Evolutionary conservation across 495 filamentous ascomycete species (phyloP), one percentile per base, ranked within the genome.

Genomic region (Tuber microsphaerosporum): DNA sequence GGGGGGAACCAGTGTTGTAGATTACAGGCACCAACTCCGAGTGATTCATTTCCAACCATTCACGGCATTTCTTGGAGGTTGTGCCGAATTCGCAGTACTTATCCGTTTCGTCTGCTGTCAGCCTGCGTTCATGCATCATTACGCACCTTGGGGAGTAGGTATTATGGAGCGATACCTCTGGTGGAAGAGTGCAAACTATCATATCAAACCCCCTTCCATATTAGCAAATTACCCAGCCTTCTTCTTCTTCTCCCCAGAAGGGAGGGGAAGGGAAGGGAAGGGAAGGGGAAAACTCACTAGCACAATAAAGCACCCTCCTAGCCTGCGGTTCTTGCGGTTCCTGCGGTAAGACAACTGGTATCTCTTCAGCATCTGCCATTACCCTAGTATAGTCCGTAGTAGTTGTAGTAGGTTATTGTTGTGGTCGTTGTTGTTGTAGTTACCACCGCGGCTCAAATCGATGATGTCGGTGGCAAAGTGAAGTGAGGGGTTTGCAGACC

Each of bases 21-120:
- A 98, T 86, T 77, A 85, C 86, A 71, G 87, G 84, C 83, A 97
- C 94, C 84, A 97, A 84, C 65, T 88, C 86, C 1, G 91, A 88
- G 75, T 97, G 87, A 65, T 88, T 86, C 69, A 91, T 89, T 80
- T 93, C 87, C 17, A 99, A 88, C 95, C 95, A 99, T 83, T 97
- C 93, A 83, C 94, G 91, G 84, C 95, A 99, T 86, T 97, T 97
- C 85, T 93, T 96, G n/a, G 91, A 89, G n/a, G 94, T 97, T 72
- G 92, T 94, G 81, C 95, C 94, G 84, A 97, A 98, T 85, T 98
- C 96, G 86, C 95, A 99, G 85, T 97, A 99, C 95, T 99, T 61
- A 31, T 31, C n/a, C 42, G 37, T 12, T 2, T 43, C 42, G 42
- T 43, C 9, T 12, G 10, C 42, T 17, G 31, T 79, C 75, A 65